These are phyloP conservation scores for Trichoderma endophyticum DNA, from an alignment of 2,329 filamentous ascomycete species.

Conservation along the genomic window DNA sequence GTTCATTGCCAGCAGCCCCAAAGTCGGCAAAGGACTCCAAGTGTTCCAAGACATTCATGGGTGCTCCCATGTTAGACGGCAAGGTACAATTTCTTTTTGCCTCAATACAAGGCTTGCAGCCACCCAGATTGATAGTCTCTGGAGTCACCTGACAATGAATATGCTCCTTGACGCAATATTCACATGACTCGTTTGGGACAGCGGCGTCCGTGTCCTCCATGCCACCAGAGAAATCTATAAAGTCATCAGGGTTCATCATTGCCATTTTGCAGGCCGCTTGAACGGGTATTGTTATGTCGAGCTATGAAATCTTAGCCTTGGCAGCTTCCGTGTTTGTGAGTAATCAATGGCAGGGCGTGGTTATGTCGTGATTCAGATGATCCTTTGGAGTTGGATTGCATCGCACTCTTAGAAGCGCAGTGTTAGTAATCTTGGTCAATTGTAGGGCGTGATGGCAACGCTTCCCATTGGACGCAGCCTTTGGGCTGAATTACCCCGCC, in stretches of 20 bases:
- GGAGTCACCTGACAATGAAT: not conserved
- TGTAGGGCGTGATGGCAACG: not conserved
- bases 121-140: not conserved
- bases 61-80: not conserved
- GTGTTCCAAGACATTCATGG: not conserved
- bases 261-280: not conserved
- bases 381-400: not conserved
- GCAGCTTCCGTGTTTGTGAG: not conserved
- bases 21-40: not conserved
- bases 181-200: not conserved
- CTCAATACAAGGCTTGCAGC: not conserved
- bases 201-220: not conserved
- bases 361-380: not conserved
- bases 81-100: not conserved
- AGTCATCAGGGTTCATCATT: not conserved
- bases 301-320: not conserved
- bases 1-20: not conserved
- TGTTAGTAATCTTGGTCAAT: not conserved
- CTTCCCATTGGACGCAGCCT: not conserved
- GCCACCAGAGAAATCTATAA: not conserved
- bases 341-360: not conserved
- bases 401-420: not conserved
- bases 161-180: not conserved
- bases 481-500: not conserved
- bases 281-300: not conserved